phyloP scores from a whole-genome alignment of 768 basidiomycete genomes.

The Termitomyces sp. region DNA sequence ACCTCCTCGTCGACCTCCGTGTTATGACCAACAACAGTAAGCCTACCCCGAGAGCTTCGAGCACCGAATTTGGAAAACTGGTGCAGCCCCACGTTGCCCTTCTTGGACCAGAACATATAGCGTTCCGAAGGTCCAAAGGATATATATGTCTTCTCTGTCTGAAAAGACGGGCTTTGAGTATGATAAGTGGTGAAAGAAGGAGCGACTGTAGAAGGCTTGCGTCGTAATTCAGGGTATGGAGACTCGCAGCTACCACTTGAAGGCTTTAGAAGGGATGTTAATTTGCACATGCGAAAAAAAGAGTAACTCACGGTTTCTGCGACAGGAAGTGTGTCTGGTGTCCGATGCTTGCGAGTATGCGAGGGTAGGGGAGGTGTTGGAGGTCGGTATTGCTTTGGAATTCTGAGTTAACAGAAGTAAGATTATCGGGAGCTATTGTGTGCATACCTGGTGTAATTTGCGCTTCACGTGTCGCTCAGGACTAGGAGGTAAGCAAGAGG shows the following conservation, averaged over 20 bases:
- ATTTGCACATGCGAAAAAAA: background rate
- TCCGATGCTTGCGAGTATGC: slow-evolving; percentile 32
- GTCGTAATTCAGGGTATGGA: slow-evolving; percentile 1
- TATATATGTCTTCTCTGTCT: slow-evolving; percentile 34
- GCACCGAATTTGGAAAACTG: slow-evolving; percentile 17
- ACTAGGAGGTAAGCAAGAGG: slow-evolving; percentile 5
- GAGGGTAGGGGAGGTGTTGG: slow-evolving; percentile 54
- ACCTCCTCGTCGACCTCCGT: background rate
- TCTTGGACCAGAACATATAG: slow-evolving; percentile 29
- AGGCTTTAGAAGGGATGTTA: slow-evolving; percentile 4
- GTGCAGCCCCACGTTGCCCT: slow-evolving; percentile 20
- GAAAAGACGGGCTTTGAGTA: slow-evolving; percentile 31
- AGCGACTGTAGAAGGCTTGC: slow-evolving; percentile 11
- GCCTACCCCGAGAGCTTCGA: background rate
- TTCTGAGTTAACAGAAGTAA: slow-evolving; percentile 2
- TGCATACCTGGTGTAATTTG: slow-evolving; percentile 23
- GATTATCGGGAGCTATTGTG: background rate
- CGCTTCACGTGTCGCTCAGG: slow-evolving; percentile 18
- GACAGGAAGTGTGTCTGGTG: background rate
- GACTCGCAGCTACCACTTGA: slow-evolving; percentile 1
- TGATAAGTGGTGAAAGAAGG: slow-evolving; percentile 21
- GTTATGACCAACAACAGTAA: background rate
- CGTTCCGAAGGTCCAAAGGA: slow-evolving; percentile 28
- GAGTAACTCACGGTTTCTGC: slow-evolving; percentile 4
- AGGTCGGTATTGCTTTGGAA: slow-evolving; percentile 50